Evolutionary conservation across 805 yeast species (phyloP).

Genomic region (Pichia cephalocereana): DNA sequence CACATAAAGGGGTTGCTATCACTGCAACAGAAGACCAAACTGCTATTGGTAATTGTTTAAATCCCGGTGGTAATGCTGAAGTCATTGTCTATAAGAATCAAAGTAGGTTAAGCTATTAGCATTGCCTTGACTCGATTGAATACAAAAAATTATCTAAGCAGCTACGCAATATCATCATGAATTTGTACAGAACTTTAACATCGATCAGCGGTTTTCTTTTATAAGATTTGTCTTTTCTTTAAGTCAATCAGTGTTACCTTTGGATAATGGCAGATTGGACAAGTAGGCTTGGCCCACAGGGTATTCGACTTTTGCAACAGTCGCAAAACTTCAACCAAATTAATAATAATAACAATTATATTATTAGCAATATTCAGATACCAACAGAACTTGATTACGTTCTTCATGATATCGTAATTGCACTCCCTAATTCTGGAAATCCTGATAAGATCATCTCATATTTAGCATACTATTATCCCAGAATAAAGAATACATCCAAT

Average conservation of each 20-base stretch:
- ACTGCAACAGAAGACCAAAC: slow-evolving; percentile 26
- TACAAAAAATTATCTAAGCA: no score
- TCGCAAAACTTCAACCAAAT: neutral
- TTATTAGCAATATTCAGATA: neutral
- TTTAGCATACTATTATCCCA: slow-evolving; percentile 43
- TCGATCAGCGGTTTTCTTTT: no score
- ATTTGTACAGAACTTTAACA: no score
- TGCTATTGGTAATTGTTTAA: slow-evolving; percentile 31
- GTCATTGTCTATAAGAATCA: neutral
- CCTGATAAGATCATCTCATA: slow-evolving; percentile 32
- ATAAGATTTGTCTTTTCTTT: neutral
- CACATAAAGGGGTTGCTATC: slow-evolving; percentile 30
- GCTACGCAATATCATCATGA: no score
- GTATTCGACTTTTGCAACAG: slow-evolving; percentile 7
- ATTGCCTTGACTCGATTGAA: no score
- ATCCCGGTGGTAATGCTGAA: slow-evolving; percentile 22
- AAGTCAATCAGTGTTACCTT: neutral
- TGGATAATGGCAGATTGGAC: neutral
- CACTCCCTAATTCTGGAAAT: slow-evolving; percentile 25
- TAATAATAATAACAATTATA: neutral
- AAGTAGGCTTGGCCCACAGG: slow-evolving; percentile 19
- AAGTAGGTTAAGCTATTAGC: no score
- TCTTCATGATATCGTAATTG: slow-evolving; percentile 32
- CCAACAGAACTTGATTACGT: slow-evolving; percentile 40
- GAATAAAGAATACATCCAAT: slow-evolving; percentile 37